Percentiles rank a stretch among this genome's conserved stretches.
phyloP scores from a whole-genome alignment of 2,329 filamentous ascomycete species.

The Diplodia intermedia region DNA sequence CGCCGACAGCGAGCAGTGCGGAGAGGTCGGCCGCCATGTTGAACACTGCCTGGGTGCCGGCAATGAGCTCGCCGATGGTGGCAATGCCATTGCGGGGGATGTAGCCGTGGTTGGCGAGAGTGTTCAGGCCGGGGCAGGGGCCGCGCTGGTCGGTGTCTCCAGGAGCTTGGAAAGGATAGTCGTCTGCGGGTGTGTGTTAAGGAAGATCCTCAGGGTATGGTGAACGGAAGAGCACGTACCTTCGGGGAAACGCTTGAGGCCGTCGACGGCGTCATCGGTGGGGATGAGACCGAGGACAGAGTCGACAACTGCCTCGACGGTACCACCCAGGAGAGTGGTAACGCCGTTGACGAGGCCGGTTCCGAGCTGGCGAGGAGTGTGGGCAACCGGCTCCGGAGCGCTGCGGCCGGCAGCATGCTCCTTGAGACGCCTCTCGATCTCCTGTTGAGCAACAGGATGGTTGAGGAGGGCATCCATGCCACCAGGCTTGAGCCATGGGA shows the following conservation, averaged over 20 bases:
- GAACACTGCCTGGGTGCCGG: slow-evolving; percentile 45
- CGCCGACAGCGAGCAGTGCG: slow-evolving; percentile 36
- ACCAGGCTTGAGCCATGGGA: slow-evolving; percentile 36
- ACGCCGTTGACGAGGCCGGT: slow-evolving; percentile 34
- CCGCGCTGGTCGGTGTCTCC: slow-evolving; percentile 42
- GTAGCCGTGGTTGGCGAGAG: slow-evolving; percentile 52
- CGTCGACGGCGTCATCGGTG: slow-evolving; percentile 34
- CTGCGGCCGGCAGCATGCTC: slow-evolving; percentile 15
- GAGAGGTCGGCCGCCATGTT: slow-evolving; percentile 50
- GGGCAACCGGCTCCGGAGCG: background rate
- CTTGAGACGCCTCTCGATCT: slow-evolving; percentile 33
- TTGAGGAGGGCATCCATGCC: slow-evolving; percentile 36
- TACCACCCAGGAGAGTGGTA: slow-evolving; percentile 25
- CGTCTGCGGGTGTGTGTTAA: slow-evolving; percentile 31
- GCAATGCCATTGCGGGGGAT: slow-evolving; percentile 51
- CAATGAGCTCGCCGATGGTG: slow-evolving; percentile 44
- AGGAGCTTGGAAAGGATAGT: slow-evolving; percentile 39
- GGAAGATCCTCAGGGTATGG: background rate
- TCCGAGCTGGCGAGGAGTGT: slow-evolving; percentile 21
- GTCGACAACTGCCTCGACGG: slow-evolving; percentile 34
- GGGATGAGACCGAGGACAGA: slow-evolving; percentile 36
- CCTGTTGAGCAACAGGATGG: slow-evolving; percentile 35
- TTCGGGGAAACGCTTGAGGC: slow-evolving; percentile 37
- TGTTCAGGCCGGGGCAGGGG: slow-evolving; percentile 51
- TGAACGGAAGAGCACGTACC: slow-evolving; percentile 17